These are phyloP conservation scores for Tripterygium wilfordii DNA, from an alignment of 177 flowering plant species.

Conservation along the genomic window DNA sequence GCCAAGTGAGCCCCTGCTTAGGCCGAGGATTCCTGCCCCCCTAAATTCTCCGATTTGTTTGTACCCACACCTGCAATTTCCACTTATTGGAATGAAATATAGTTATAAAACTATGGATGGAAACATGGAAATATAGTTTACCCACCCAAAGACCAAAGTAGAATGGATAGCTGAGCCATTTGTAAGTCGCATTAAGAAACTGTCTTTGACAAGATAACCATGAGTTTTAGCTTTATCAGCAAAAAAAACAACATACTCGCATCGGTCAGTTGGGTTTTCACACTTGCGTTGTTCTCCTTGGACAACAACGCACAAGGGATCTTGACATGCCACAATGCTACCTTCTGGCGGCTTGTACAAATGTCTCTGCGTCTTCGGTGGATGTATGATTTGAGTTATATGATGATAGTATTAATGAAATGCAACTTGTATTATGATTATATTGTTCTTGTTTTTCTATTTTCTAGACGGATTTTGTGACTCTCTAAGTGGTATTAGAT, in stretches of 20 bases:
- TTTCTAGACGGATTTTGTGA: too few relatives aligned
- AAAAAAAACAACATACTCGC: slow-evolving; percentile 73
- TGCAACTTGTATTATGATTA: too few relatives aligned
- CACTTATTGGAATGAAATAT: too few relatives aligned
- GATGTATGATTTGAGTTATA: too few relatives aligned
- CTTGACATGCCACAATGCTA: slow-evolving; percentile 41
- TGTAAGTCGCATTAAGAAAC: slow-evolving; percentile 35
- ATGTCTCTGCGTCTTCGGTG: slow-evolving; percentile 55
- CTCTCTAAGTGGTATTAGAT: too few relatives aligned
- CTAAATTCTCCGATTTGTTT: slow-evolving; percentile 46
- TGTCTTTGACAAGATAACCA: slow-evolving; percentile 69
- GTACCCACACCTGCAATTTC: slow-evolving; percentile 85
- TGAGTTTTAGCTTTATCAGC: slow-evolving; percentile 70
- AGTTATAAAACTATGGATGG: too few relatives aligned
- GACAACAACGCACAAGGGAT: slow-evolving; percentile 55
- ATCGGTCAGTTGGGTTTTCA: slow-evolving; percentile 41
- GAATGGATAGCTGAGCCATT: slow-evolving; percentile 50
- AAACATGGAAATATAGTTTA: not conserved
- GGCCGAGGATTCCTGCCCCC: slow-evolving; percentile 86
- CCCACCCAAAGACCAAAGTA: slow-evolving; percentile 60
- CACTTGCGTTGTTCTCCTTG: slow-evolving; percentile 22
- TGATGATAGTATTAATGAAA: too few relatives aligned
- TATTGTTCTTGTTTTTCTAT: too few relatives aligned
- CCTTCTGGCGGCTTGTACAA: slow-evolving; percentile 55
- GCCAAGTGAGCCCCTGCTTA: slow-evolving; percentile 58